Evolutionary conservation across 1,139 yeast genomes (phyloP), one percentile per base, ranked within the genome.

Genomic region (Hyphopichia khmerensis): DNA sequence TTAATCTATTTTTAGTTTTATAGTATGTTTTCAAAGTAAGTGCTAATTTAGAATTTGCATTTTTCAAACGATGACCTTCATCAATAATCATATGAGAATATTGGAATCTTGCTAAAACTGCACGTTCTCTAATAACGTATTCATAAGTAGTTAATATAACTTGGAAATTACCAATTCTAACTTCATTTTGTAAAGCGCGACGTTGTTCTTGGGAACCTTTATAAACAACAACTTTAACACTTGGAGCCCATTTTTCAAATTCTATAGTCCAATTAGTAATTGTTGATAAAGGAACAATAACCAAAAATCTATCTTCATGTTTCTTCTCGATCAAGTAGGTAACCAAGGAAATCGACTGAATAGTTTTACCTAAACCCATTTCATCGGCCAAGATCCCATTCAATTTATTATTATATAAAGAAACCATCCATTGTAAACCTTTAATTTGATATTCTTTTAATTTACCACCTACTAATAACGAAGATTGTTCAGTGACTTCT

Each of bases 371-470:
- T 15, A 93, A 66, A 0, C 99, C 99, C 99, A 93, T 93, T 62
- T 91, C 93, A 67, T 87, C 98, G 6, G 98, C 98, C 46, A 91
- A 70, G 48, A 91, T 91, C 71, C 98, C 98, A 62, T 93, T 91
- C 57, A 93, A 75, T 62, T 90, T 93, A 65, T 93, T 93, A 63
- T 93, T 93, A 64, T 79, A 91, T 46, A 93, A 74, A 0, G 98
- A 91, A 4, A 91, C 96, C 98, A 93, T 91, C 99, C 98, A 91
- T 63, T 93, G 96, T 46, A 91, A 73, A 61, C 98, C 98, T 65
- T 88, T 89, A 47, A 91, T 37, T 69, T 91, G 98, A 61, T 93
- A 93, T 58, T 93, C 99, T 64, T 93, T 93, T 59, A 93, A 74
- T 1, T 80, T 78, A 49, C 99, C 99, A 42, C 99, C 99, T 37